Evolutionary conservation across 768 basidiomycete species (phyloP).

Genomic region (Porphyrellus cyaneotinctus): DNA sequence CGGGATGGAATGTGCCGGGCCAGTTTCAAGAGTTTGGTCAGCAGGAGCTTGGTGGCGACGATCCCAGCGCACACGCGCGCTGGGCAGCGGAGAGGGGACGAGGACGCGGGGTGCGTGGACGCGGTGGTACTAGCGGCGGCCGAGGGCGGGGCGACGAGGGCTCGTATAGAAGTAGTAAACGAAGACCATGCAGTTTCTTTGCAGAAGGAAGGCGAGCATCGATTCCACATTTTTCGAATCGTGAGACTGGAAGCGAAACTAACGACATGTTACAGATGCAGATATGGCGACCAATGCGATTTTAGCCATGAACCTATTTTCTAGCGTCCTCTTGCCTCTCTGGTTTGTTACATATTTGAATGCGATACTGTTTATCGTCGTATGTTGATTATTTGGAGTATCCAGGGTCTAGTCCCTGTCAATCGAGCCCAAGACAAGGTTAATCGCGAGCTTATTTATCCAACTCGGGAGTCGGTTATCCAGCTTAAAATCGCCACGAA

Average conservation of each 20-base stretch:
- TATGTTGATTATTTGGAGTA: slow-evolving; percentile 13
- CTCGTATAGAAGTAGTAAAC: slow-evolving; percentile 75
- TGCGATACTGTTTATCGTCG: slow-evolving; percentile 12
- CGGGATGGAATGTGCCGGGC: slow-evolving; percentile 39
- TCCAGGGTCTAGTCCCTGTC: too few species aligned
- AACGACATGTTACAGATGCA: slow-evolving; percentile 62
- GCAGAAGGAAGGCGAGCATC: slow-evolving; percentile 89
- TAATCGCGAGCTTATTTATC: slow-evolving; percentile 17
- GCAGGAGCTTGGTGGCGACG: slow-evolving; percentile 45
- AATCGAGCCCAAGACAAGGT: slow-evolving; percentile 9
- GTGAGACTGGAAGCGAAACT: slow-evolving; percentile 30
- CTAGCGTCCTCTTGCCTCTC: slow-evolving; percentile 9
- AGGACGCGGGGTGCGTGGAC: slow-evolving; percentile 53
- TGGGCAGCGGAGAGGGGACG: slow-evolving; percentile 47
- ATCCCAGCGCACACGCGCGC: slow-evolving; percentile 40
- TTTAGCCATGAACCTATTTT: slow-evolving; percentile 63
- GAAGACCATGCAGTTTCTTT: slow-evolving; percentile 89
- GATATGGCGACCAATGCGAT: slow-evolving; percentile 85
- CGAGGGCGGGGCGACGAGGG: slow-evolving; percentile 52
- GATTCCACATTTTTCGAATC: slow-evolving; percentile 31
- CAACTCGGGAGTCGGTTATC: background rate
- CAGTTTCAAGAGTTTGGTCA: slow-evolving; percentile 42
- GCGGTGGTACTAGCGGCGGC: slow-evolving; percentile 36
- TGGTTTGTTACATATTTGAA: slow-evolving; percentile 11
- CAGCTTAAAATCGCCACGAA: slow-evolving; percentile 6